phyloP scores from a whole-genome alignment of 169 alveolate genomes.

The Plasmodium adleri region DNA sequence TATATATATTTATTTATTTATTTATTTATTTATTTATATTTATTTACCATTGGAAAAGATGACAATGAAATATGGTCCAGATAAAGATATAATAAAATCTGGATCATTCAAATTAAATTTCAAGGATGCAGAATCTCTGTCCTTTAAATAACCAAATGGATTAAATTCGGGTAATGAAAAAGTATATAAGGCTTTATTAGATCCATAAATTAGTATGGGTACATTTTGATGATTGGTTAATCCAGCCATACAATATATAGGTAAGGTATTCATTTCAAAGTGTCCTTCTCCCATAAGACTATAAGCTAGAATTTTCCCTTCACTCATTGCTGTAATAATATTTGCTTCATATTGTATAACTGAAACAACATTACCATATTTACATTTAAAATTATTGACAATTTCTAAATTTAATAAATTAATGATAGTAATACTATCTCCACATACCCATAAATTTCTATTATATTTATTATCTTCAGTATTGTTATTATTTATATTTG shows the following conservation, averaged over 20 bases:
- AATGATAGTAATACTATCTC: conserved; percentile 73
- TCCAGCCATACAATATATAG: conserved; percentile 74
- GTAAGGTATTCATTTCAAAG: conserved; percentile 76
- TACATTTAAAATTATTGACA: conserved; percentile 45
- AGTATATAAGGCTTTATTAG: conserved; percentile 65
- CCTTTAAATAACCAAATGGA: conserved; percentile 69
- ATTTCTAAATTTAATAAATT: conserved; percentile 63
- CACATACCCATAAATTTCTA: conserved; percentile 75
- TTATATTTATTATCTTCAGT: conserved; percentile 37
- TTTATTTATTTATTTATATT: background rate
- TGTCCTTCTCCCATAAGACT: conserved; percentile 43
- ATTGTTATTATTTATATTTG: conserved; percentile 14
- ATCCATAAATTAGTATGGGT: conserved; percentile 71
- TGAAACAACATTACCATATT: conserved; percentile 72
- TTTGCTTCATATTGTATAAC: conserved; percentile 76
- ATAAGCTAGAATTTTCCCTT: conserved; percentile 72
- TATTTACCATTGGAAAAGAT: conserved; percentile 48
- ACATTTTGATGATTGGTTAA: conserved; percentile 44
- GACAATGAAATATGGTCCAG: conserved; percentile 76
- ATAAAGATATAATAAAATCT: conserved; percentile 49
- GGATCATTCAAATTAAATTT: conserved; percentile 69
- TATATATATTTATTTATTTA: background rate
- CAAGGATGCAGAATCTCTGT: conserved; percentile 35
- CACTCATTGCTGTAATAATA: conserved; percentile 77
- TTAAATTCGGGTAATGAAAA: conserved; percentile 72